phyloP scores from a whole-genome alignment of 345 rosid species.

The Salix purpurea region DNA sequence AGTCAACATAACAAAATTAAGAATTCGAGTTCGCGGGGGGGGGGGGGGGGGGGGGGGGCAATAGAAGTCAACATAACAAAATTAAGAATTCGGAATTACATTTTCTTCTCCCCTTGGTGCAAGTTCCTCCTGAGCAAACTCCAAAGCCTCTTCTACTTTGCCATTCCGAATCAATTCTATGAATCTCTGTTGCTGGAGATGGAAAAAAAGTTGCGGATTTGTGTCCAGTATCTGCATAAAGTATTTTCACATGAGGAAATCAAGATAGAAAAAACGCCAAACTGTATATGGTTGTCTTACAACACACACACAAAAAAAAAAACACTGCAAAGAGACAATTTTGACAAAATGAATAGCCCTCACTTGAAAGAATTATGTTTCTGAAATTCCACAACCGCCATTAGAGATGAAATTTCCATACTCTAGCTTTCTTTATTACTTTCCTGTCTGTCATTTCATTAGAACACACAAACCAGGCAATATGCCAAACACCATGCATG shows the following conservation, averaged over 20 bases:
- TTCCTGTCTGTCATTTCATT: neutral
- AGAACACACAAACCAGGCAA: neutral
- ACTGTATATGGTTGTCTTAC: no score
- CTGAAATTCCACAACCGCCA: neutral
- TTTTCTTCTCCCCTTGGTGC: slow-evolving; percentile 99
- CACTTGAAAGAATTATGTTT: neutral
- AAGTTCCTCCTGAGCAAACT: slow-evolving; percentile 99
- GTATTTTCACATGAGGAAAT: slow-evolving; percentile 9
- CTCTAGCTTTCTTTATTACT: neutral
- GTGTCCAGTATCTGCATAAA: slow-evolving; percentile 73
- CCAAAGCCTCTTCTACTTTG: slow-evolving; percentile 83
- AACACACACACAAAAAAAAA: neutral
- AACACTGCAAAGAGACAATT: neutral
- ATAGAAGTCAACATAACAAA: neutral
- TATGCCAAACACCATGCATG: neutral
- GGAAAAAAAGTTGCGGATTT: slow-evolving; percentile 93
- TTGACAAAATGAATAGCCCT: neutral
- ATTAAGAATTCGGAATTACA: slow-evolving; percentile 7
- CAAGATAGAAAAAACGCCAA: neutral
- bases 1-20: neutral
- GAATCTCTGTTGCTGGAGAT: slow-evolving; percentile 96
- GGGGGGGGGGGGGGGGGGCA: neutral
- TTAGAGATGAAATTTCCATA: neutral
- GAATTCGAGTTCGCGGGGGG: no score
- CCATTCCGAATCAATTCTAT: slow-evolving; percentile 94